Base-by-base conservation (phyloP, 23 red algal genomes). In the Gracilaria gracilis region DNA sequence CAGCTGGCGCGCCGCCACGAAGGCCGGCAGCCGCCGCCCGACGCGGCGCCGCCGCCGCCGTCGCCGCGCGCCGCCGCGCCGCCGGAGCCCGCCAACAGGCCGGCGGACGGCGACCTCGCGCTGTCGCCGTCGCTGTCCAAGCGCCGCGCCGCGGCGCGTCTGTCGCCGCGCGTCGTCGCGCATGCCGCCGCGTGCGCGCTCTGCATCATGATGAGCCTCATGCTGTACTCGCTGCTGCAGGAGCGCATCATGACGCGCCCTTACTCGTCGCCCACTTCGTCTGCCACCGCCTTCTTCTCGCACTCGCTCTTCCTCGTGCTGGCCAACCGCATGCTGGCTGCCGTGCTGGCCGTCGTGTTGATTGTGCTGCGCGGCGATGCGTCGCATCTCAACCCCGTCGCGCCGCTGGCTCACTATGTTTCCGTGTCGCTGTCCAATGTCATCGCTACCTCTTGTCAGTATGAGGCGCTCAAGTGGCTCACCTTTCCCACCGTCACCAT, bases 201-300 rank as follows among this genome's bases (percentile, higher is more conserved):
- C 14, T 66, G 51, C 24, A 78, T 93, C 81, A 85, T 93, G 72
- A 33, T 62, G 2, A 85, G 39, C 54, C 88, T 98, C 64, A 74
- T 94, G 70, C 72, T 74, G 9, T 98, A 98, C 87, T 89, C 79
- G 9, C 29, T 94, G 61, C 66, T 98, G 55, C 95, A 98, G 70
- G 95, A 98, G 72, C 85, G 95, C 29, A 94, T 98, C 79, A 98
- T 98, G 91, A 93, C 95, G 24, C 40, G 77, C 15, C 95, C 95
- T 12, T 94, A 94, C 59, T 29, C 70, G 16, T 61, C 79, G 23
- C 77, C 21, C 54, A 23, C 33, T 23, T 61, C 36, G 27, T 79
- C 75, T 8, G 8, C 39, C 51, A 82, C 58, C 58, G 89, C 61
- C n/a, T 93, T 93, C 57, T 98, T 98, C 67, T 46, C 44, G 27